Conservation (phyloP, 129 eudicot genomes). For the Arctium lappa region DNA sequence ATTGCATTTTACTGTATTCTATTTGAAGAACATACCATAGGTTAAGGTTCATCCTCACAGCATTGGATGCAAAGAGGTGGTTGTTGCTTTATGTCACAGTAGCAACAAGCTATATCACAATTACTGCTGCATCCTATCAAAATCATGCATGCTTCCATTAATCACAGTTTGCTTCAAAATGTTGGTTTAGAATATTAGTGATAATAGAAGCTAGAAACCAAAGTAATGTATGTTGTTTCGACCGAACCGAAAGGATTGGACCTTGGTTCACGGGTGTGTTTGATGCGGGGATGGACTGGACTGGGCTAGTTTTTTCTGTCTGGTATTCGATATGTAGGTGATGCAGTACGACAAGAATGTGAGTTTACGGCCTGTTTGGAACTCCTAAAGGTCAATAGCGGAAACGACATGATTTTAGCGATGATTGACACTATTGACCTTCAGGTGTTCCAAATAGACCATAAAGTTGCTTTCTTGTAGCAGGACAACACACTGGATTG, state of each 20-base stretch:
- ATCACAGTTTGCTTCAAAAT: background rate
- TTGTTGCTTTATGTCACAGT: slow-evolving; percentile 60
- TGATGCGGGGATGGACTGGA: too few species aligned
- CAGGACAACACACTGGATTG: too few species aligned
- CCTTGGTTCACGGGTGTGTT: too few species aligned
- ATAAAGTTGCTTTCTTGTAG: too few species aligned
- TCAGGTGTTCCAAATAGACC: too few species aligned
- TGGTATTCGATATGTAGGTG: too few species aligned
- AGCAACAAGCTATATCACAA: slow-evolving; percentile 86
- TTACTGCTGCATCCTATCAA: slow-evolving; percentile 73
- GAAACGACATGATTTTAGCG: too few species aligned
- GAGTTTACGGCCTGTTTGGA: too few species aligned
- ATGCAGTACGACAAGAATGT: too few species aligned
- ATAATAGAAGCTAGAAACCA: background rate
- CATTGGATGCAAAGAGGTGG: slow-evolving; percentile 79
- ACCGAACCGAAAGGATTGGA: background rate
- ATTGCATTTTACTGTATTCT: background rate
- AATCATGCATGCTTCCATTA: background rate
- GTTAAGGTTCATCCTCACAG: slow-evolving; percentile 59
- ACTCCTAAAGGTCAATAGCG: too few species aligned
- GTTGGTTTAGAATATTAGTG: background rate
- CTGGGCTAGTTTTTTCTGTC: too few species aligned
- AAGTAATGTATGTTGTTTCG: background rate
- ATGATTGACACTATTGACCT: too few species aligned
- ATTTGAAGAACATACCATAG: slow-evolving; percentile 2